Base-by-base conservation (phyloP, 352 stramenopile species). In the Hyphochytrium catenoides region DNA sequence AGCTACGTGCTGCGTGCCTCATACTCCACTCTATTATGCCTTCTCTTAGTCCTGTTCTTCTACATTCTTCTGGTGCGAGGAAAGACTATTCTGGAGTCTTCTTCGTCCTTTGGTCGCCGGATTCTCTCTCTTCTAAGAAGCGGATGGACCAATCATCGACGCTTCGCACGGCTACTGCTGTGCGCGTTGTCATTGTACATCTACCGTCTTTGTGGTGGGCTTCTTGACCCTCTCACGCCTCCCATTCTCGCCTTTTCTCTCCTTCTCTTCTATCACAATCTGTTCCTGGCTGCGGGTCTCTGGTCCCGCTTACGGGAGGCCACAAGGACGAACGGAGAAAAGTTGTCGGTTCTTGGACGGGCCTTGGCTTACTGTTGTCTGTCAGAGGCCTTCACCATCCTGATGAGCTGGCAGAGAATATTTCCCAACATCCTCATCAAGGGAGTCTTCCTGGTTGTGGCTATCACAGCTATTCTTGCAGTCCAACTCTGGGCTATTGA, bases 391-490 rank as follows among this genome's bases (percentile, higher is more conserved):
- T 60, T 59, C 28, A 52, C 76, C 44, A 59, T 82, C 17, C 79
- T 57, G 64, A 50, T 75, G 32, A 78, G 64, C 50, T 82, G 64
- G 65, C 51, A 40, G 31, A n/a, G n/a, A n/a, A 44, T 78, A 25
- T 82, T 77, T 36, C 45, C 57, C 24, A 82, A 78, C 31, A 54
- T 82, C 24, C 33, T 78, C 8, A n/a, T n/a, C n/a, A n/a, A n/a
- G n/a, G n/a, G n/a, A n/a, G n/a, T n/a, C n/a, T n/a, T n/a, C n/a
- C n/a, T n/a, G n/a, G n/a, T n/a, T n/a, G n/a, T n/a, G n/a, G n/a
- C n/a, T n/a, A n/a, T n/a, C n/a, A n/a, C n/a, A n/a, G n/a, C n/a
- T n/a, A n/a, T n/a, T n/a, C n/a, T n/a, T n/a, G n/a, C n/a, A n/a
- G n/a, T n/a, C n/a, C n/a, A n/a, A n/a, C n/a, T n/a, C n/a, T n/a